phyloP scores from a whole-genome alignment of 2,329 filamentous ascomycete species.

The Alternaria infectoria region DNA sequence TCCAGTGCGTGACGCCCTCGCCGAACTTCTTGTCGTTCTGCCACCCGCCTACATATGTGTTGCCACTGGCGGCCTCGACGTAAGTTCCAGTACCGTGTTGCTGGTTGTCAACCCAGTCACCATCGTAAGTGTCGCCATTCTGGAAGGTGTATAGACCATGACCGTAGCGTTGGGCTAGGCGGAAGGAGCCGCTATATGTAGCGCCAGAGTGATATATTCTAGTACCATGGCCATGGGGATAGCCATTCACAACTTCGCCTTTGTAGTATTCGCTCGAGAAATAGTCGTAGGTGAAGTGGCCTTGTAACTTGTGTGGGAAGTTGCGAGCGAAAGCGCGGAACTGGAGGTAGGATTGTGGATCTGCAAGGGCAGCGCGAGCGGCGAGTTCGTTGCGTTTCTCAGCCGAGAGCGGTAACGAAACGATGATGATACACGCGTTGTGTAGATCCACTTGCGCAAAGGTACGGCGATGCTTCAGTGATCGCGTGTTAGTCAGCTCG shows the following conservation, averaged over 20 bases:
- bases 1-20: constrained; percentile 67
- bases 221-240: constrained; percentile 61
- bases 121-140: constrained; percentile 68
- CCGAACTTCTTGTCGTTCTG: constrained; percentile 66
- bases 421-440: constrained; percentile 45
- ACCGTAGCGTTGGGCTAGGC: constrained; percentile 60
- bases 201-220: constrained; percentile 62
- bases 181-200: constrained; percentile 63
- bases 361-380: constrained; percentile 43
- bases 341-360: constrained; percentile 52
- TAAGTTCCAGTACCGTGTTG: constrained; percentile 66
- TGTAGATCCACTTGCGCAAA: constrained; percentile 43
- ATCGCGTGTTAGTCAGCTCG: constrained; percentile 31
- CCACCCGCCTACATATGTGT: constrained; percentile 67
- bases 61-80: constrained; percentile 62
- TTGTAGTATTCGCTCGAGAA: constrained; percentile 64
- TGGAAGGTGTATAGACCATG: constrained; percentile 64
- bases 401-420: constrained; percentile 28
- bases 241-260: constrained; percentile 56
- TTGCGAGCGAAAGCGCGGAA: constrained; percentile 49
- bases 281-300: constrained; percentile 59
- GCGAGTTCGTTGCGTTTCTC: constrained; percentile 40
- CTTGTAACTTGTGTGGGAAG: constrained; percentile 52
- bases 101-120: constrained; percentile 68
- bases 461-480: constrained; percentile 39